Evolutionary conservation across 352 stramenopile species (phyloP), one percentile per base, ranked within the genome.

Genomic region (Globisporangium orthogonon): DNA sequence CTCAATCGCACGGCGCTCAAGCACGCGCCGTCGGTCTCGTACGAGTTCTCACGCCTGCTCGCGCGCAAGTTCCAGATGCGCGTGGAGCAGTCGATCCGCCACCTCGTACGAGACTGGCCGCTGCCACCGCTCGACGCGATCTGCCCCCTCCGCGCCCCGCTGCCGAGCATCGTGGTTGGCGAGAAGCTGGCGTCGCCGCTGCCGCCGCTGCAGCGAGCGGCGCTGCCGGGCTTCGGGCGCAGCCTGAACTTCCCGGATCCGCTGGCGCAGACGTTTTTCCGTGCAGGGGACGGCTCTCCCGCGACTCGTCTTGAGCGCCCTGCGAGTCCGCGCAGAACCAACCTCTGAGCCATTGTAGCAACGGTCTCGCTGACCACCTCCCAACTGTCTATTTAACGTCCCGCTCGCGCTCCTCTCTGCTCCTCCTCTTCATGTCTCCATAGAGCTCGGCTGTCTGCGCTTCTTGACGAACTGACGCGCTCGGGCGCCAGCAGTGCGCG

Each of bases 61-160:
- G 67, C 86, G 47, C 69, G 58, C 30, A 69, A 60, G 37, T 87
- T 87, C 62, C 77, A 81, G 59, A 70, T 75, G 29, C 76, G 75
- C 31, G 72, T 83, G 40, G 75, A 89, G 62, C 66, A 77, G 30
- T 86, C 79, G 17, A 72, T 87, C 45, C 71, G 75, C 45, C 76
- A 87, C 50, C 58, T 89, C 39, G 75, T 89, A 57, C 66, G 71
- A 5, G 76, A 83, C 60, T 89, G 79, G 79, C 76, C 76, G 54
- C 57, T 73, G 41, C 64, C 63, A 9, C 48, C 62, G 3, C 61
- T 65, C 31, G 77, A 79, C 41, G 60, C 66, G 35, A 50, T 83
- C 53, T 84, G 72, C 54, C 70, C 54, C 52, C 69, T 77, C 39
- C 59, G 60, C 45, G 54, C 28, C 14, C 28, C 44, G 31, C 30